phyloP scores from a whole-genome alignment of 306 rosid species.

The Argentina anserina region DNA sequence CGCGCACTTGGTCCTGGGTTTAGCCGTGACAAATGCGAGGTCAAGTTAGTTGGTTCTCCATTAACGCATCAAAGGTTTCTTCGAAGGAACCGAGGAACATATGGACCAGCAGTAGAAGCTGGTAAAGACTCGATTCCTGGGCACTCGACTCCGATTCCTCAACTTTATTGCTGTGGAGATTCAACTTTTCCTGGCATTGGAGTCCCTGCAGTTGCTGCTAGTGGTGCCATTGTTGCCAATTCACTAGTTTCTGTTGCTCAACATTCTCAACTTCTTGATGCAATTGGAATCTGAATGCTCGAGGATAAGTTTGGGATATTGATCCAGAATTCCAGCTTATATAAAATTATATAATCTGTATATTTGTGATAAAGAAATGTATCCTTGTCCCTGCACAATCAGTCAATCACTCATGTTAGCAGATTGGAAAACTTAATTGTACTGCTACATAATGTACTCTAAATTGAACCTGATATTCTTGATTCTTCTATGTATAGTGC shows the following conservation, averaged over 20 bases:
- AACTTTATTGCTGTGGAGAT: slow-evolving; percentile 83
- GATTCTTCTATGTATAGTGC: no score
- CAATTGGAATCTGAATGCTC: slow-evolving; percentile 64
- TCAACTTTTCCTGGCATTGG: slow-evolving; percentile 98
- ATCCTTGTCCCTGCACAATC: no score
- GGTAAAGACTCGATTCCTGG: slow-evolving; percentile 67
- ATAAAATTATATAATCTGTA: no score
- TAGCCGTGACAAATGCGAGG: slow-evolving; percentile 78
- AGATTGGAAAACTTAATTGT: no score
- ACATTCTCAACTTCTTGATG: slow-evolving; percentile 83
- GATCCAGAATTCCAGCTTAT: no score
- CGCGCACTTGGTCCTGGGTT: slow-evolving; percentile 71
- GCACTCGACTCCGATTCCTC: slow-evolving; percentile 68
- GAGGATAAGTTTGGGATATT: not conserved
- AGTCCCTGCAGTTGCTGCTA: slow-evolving; percentile 96
- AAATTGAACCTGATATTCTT: no score
- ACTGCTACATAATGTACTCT: no score
- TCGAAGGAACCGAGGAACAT: slow-evolving; percentile 59
- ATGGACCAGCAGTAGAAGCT: slow-evolving; percentile 79
- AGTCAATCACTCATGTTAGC: no score
- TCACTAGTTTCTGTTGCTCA: slow-evolving; percentile 74
- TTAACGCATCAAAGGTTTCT: slow-evolving; percentile 79
- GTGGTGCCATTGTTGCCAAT: slow-evolving; percentile 95
- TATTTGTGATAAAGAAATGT: no score
- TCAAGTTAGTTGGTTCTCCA: slow-evolving; percentile 78